phyloP scores from a whole-genome alignment of 176 grass and related monocot genomes.

The Triticum dicoccoides region DNA sequence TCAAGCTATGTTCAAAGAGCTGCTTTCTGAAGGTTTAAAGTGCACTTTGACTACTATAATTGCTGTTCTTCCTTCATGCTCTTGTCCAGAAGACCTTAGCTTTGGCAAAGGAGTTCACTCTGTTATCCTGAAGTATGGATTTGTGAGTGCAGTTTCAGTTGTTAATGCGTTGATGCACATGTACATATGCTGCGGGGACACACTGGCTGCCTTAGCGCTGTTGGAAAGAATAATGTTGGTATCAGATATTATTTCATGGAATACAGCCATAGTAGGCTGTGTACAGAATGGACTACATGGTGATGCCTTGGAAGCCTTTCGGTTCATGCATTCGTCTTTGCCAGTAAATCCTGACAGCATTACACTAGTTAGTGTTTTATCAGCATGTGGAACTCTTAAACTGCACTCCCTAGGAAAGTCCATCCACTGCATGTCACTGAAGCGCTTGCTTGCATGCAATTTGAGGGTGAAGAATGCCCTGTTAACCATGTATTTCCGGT shows the following conservation, averaged over 20 bases:
- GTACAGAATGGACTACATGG: constrained; percentile 53
- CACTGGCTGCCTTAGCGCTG: constrained; percentile 32
- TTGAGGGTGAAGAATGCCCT: constrained; percentile 69
- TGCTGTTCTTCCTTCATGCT: constrained; percentile 56
- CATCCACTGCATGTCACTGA: constrained; percentile 59
- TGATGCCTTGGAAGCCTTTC: constrained; percentile 60
- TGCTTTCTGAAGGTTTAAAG: constrained; percentile 44
- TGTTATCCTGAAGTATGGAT: constrained; percentile 52
- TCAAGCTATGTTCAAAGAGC: constrained; percentile 31
- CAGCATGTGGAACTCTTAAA: constrained; percentile 66
- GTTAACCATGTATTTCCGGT: constrained; percentile 69
- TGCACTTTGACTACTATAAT: constrained; percentile 62
- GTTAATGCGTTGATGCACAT: constrained; percentile 80
- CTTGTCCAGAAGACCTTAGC: constrained; percentile 47
- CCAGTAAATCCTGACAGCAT: constrained; percentile 53
- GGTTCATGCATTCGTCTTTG: constrained; percentile 57
- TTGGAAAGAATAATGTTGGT: constrained; percentile 36
- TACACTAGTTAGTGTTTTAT: constrained; percentile 62
- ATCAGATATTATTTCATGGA: constrained; percentile 85
- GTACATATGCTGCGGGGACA: constrained; percentile 59
- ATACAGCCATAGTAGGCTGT: constrained; percentile 69
- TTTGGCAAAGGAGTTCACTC: constrained; percentile 67
- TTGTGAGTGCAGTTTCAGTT: constrained; percentile 39
- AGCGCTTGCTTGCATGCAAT: constrained; percentile 43
- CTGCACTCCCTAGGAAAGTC: constrained; percentile 36